phyloP scores from a whole-genome alignment of 208 protist genomes.

The Trypanosoma grayi region DNA sequence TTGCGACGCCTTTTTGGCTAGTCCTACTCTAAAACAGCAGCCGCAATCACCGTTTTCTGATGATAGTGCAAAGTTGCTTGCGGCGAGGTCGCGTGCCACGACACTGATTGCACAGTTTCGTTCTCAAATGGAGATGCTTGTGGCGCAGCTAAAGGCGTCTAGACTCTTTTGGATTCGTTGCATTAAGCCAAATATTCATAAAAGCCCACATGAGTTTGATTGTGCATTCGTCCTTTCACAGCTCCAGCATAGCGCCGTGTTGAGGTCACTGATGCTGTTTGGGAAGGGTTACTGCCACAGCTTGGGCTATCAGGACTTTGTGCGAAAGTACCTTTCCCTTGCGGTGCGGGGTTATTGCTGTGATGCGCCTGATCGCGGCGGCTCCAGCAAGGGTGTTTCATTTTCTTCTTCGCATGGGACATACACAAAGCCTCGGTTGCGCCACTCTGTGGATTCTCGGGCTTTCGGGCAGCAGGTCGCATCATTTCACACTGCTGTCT shows the following conservation, averaged over 20 bases:
- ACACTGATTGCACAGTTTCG: constrained; percentile 27
- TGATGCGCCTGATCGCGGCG: not conserved
- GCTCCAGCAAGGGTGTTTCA: not conserved
- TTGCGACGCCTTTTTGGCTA: not conserved
- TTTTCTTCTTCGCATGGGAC: not conserved
- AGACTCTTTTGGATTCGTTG: constrained; percentile 22
- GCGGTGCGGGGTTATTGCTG: constrained; percentile 12
- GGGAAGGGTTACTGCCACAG: constrained; percentile 10
- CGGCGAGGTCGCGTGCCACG: constrained; percentile 7
- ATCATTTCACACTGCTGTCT: not conserved
- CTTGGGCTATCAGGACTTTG: constrained; percentile 11
- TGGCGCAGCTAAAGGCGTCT: constrained; percentile 6
- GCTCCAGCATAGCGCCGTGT: constrained; percentile 4
- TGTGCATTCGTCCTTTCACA: constrained; percentile 11
- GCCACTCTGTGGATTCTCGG: not conserved
- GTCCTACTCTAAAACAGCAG: not conserved
- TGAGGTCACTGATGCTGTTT: constrained; percentile 15
- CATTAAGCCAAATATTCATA: constrained; percentile 17
- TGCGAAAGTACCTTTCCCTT: constrained; percentile 16
- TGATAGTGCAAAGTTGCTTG: not conserved
- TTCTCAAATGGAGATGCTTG: constrained; percentile 20
- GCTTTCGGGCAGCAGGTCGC: not conserved
- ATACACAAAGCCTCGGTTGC: not conserved
- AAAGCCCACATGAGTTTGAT: constrained; percentile 14
- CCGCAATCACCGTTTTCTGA: not conserved